phyloP scores from a whole-genome alignment of 179 eudicot genomes.

The Drosera spatulata region DNA sequence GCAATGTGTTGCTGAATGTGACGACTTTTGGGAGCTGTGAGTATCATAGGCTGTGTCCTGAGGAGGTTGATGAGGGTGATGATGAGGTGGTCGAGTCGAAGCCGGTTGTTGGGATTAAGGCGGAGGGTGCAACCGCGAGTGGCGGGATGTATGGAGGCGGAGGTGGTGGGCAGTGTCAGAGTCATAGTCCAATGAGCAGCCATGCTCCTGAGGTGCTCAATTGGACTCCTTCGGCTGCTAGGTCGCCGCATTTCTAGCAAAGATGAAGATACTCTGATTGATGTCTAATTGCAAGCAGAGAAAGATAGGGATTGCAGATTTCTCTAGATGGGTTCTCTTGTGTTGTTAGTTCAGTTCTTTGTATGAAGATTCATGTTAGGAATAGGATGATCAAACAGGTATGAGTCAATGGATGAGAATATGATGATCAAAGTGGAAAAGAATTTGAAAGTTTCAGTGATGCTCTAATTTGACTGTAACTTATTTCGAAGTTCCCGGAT shows the following conservation, averaged over 20 bases:
- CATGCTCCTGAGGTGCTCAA: neutral
- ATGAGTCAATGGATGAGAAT: too few species aligned
- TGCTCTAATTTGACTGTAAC: too few species aligned
- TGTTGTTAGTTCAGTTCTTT: too few species aligned
- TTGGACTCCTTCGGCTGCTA: conserved; percentile 2
- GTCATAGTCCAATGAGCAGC: neutral
- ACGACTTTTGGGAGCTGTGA: conserved; percentile 12
- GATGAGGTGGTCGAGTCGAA: neutral
- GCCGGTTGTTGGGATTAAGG: neutral
- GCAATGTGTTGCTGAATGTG: conserved; percentile 7
- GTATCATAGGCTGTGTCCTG: conserved; percentile 5
- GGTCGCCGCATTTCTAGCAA: conserved; percentile 1
- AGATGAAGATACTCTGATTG: neutral
- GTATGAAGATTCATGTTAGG: too few species aligned
- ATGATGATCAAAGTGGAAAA: too few species aligned
- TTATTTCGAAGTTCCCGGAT: too few species aligned
- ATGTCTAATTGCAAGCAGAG: too few species aligned
- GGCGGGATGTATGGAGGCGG: neutral
- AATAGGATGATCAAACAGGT: too few species aligned
- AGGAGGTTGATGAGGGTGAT: neutral
- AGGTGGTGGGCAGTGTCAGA: neutral
- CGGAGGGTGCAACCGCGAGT: neutral
- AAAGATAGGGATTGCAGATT: too few species aligned
- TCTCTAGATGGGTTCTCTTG: too few species aligned
- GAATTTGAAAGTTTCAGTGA: too few species aligned